Evolutionary conservation across 1,284 basidiomycete species (phyloP).

Genomic region (Ustilago nuda): DNA sequence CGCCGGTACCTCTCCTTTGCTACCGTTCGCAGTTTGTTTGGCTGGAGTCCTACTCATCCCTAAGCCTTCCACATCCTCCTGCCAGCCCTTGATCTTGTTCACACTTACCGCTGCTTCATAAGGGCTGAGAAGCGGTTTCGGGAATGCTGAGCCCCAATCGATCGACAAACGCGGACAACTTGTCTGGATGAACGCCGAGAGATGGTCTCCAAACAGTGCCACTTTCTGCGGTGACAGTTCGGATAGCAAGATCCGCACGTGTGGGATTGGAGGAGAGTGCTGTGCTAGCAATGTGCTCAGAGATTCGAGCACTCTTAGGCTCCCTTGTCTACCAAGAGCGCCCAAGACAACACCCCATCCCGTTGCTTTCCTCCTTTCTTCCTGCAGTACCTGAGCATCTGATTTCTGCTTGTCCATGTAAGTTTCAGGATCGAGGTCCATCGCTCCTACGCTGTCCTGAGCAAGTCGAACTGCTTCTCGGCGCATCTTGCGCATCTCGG

Average conservation of each 20-base stretch:
- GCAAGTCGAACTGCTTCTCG: conserved; percentile 78
- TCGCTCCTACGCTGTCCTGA: conserved; percentile 44
- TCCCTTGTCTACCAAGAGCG: conserved; percentile 94
- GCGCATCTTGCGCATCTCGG: conserved; percentile 80
- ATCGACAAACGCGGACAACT: conserved; percentile 95
- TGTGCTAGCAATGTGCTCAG: conserved; percentile 42
- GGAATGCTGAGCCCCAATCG: conserved; percentile 89
- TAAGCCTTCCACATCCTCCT: conserved; percentile 46
- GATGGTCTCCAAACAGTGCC: conserved; percentile 79
- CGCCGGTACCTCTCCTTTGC: conserved; percentile 13
- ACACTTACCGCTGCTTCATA: conserved; percentile 93
- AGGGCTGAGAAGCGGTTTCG: conserved; percentile 86
- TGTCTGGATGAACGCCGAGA: conserved; percentile 92
- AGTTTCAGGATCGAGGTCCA: conserved; percentile 29
- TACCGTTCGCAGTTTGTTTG: background rate
- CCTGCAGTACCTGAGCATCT: conserved; percentile 34
- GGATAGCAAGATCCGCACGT: conserved; percentile 90
- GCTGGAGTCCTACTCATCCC: conserved; percentile 70
- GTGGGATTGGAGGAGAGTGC: conserved; percentile 72
- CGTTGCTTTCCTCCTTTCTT: conserved; percentile 41
- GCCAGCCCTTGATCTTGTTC: conserved; percentile 78
- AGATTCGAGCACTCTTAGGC: conserved; percentile 81
- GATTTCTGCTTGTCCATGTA: conserved; percentile 20
- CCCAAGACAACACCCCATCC: conserved; percentile 94
- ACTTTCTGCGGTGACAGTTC: conserved; percentile 96